phyloP scores from a whole-genome alignment of 805 yeast genomes.

The Torulaspora gathmanii region DNA sequence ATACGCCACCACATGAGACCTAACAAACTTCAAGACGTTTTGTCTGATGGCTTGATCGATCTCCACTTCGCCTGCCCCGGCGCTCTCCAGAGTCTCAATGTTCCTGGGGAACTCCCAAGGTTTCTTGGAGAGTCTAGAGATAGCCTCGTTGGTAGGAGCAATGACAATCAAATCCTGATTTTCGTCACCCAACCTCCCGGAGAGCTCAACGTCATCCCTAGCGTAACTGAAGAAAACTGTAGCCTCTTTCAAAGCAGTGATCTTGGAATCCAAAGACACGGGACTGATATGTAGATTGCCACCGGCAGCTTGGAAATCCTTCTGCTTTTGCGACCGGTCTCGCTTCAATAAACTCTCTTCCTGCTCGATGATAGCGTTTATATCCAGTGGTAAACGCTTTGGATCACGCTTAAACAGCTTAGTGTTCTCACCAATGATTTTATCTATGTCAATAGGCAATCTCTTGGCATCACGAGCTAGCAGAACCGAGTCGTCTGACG shows the following conservation, averaged over 20 bases:
- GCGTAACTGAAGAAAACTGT: conserved; percentile 65
- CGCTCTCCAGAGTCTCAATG: conserved; percentile 32
- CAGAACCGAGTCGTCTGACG: conserved; percentile 1
- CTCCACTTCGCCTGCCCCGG: conserved; percentile 35
- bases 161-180: conserved; percentile 48
- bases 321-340: neutral
- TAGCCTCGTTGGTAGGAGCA: conserved; percentile 67
- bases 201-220: conserved; percentile 55
- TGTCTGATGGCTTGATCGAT: conserved; percentile 46
- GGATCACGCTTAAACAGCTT: conserved; percentile 9
- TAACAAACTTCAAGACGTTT: conserved; percentile 56
- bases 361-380: conserved; percentile 9
- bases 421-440: conserved; percentile 1
- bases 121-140: conserved; percentile 46
- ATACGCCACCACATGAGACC: conserved; percentile 52
- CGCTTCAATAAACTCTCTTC: conserved; percentile 2
- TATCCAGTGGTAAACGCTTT: conserved; percentile 13
- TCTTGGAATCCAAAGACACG: conserved; percentile 28
- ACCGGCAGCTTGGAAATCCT: neutral
- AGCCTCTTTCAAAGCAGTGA: conserved; percentile 39
- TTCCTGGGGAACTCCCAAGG: conserved; percentile 80
- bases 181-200: conserved; percentile 44
- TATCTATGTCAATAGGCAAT: conserved; percentile 3
- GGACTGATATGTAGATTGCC: conserved; percentile 4
- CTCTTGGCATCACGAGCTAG: conserved; percentile 7